phyloP scores from a whole-genome alignment of 768 basidiomycete species.

The Omphalotus guepiniiformis region DNA sequence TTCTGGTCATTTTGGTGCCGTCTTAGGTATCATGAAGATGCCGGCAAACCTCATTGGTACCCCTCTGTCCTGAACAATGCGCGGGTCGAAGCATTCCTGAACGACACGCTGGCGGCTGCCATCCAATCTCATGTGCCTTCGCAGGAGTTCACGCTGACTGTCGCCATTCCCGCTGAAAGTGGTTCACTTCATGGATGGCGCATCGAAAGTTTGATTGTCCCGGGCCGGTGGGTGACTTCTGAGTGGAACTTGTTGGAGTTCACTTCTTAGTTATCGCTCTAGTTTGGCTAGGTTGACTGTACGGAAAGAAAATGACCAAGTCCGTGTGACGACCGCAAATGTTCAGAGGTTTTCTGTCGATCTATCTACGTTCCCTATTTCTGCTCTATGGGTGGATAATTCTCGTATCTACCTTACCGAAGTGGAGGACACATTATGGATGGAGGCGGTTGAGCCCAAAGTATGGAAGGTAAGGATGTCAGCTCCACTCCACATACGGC shows the following conservation, averaged over 20 bases:
- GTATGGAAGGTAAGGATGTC: constrained; percentile 16
- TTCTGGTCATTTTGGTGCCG: not conserved
- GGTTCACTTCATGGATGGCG: constrained; percentile 70
- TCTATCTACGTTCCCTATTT: not conserved
- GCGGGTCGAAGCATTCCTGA: constrained; percentile 54
- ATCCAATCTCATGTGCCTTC: constrained; percentile 10
- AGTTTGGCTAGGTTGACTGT: not conserved
- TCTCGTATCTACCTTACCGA: constrained; percentile 14
- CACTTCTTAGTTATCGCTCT: not conserved
- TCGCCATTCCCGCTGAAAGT: constrained; percentile 61
- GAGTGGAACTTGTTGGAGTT: not conserved
- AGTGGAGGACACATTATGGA: constrained; percentile 11
- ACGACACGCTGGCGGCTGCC: constrained; percentile 20
- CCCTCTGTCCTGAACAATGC: constrained; percentile 50
- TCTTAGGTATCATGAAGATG: constrained; percentile 59
- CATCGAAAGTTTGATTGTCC: constrained; percentile 52
- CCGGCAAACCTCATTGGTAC: constrained; percentile 69
- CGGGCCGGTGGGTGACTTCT: constrained; percentile 55
- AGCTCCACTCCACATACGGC: not conserved
- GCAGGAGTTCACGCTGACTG: constrained; percentile 64
- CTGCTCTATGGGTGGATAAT: constrained; percentile 3
- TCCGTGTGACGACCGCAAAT: constrained; percentile 20
- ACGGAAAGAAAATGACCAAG: not conserved
- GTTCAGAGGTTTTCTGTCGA: constrained; percentile 13
- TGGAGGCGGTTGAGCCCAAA: constrained; percentile 22